Base-by-base conservation (phyloP, 129 eudicot species). In the Smallanthus sonchifolius region DNA sequence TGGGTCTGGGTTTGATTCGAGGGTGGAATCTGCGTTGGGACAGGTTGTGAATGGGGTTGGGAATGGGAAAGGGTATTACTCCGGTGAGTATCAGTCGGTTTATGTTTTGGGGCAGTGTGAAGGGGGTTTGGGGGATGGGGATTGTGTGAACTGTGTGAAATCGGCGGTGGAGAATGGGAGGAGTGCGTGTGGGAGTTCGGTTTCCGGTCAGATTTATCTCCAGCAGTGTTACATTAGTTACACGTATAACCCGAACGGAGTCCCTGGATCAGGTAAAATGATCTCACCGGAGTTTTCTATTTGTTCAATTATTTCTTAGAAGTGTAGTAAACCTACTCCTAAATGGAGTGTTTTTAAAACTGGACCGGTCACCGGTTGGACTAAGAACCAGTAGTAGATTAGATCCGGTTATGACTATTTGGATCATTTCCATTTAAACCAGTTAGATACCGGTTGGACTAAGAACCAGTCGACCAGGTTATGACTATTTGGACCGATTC, bases 91-190 rank as follows among this genome's bases (percentile, higher is more conserved):
- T 78, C 70, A 87, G 68, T 73, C 83, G 56, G 85, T 94, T 62
- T 88, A 81, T 68, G 90, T 91, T 68, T 55, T 94, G 96, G 99
- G 94, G 5, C 99, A 94, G 84, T 94, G 99, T 84, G 99, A 94
- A 75, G 99, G 97, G 2, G 99, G 85, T 88, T 77, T 94, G 67
- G 76, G 79, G 3, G 63, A 62, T 7, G 86, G 77, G 24, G 97
- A 90, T 28, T 94, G 98, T 85, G 96, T 70, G 77, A 81, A 76
- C 42, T 94, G 99, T 88, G 90, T 94, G 82, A 85, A 78, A 69
- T 83, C 61, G 32, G 99, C 96, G 9, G 74, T 69, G n/a, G 89
- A 85, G 34, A 88, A 74, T 16, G 84, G 73, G 1, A 72, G 84
- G 65, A 81, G 78, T 62, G 88, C 79, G 51, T 94, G 99, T 73